Evolutionary conservation across 2,329 filamentous ascomycete genomes (phyloP).

Genomic region (Salinomyces thailandicus): DNA sequence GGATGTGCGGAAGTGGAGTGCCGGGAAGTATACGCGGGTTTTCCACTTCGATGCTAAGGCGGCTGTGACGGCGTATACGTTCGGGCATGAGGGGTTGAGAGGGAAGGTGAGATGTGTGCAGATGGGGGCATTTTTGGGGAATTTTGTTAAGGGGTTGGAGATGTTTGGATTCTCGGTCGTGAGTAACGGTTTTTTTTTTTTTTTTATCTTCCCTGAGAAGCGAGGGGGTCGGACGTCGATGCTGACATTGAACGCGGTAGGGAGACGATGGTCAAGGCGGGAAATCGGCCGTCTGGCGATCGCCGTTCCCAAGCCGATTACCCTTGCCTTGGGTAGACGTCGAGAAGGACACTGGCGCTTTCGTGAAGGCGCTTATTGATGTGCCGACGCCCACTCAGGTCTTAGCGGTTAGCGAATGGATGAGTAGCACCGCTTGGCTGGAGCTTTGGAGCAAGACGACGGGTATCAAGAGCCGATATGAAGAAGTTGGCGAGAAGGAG

Average conservation of each 20-base stretch:
- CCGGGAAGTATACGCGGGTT: constrained; percentile 32
- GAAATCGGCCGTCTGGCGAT: neutral
- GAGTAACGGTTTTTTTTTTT: no score
- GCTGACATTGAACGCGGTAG: no score
- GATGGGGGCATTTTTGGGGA: constrained; percentile 6
- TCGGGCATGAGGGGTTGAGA: constrained; percentile 2
- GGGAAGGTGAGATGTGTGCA: constrained; percentile 9
- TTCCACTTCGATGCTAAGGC: constrained; percentile 37
- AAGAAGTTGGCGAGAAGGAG: neutral
- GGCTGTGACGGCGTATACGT: constrained; percentile 11
- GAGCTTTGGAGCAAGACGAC: neutral
- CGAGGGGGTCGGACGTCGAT: no score
- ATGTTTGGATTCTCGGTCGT: no score
- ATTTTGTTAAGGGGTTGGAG: neutral
- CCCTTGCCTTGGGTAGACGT: neutral
- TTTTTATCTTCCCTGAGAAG: no score
- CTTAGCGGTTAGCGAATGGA: neutral
- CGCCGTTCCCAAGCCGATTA: neutral
- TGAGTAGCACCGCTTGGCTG: neutral
- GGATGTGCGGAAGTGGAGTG: constrained; percentile 26
- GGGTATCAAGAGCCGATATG: neutral
- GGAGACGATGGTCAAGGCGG: neutral
- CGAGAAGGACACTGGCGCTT: constrained; percentile 1
- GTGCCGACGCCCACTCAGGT: neutral
- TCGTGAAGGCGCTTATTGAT: constrained; percentile 1